These are phyloP conservation scores for Xanthoconium separans DNA, from an alignment of 1,284 basidiomycete species.

Conservation along the genomic window DNA sequence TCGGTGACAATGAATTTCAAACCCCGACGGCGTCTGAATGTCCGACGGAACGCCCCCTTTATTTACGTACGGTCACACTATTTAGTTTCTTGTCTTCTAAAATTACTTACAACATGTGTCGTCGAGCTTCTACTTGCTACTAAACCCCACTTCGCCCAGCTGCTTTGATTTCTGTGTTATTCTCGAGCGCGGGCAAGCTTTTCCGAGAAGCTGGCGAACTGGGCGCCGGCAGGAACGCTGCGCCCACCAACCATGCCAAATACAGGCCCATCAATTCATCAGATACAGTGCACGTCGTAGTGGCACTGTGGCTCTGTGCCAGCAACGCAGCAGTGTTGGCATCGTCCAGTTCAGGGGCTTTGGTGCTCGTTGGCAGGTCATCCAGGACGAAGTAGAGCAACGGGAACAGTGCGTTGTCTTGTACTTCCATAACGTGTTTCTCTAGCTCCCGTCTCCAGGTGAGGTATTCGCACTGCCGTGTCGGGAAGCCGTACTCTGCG, in stretches of 20 bases:
- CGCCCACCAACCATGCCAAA: conserved; percentile 91
- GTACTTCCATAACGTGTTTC: conserved; percentile 89
- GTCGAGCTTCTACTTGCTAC: not conserved
- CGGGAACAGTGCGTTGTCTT: conserved; percentile 98
- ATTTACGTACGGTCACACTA: too few relatives aligned
- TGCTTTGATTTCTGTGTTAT: conserved; percentile 37
- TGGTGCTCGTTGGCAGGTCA: conserved; percentile 95
- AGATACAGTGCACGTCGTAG: conserved; percentile 66
- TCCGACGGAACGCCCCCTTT: not conserved
- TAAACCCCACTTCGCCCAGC: conserved; percentile 49
- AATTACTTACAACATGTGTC: too few relatives aligned
- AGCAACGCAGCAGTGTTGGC: conserved; percentile 70
- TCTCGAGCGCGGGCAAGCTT: conserved; percentile 43
- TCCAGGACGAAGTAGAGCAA: conserved; percentile 96
- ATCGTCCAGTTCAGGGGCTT: conserved; percentile 91
- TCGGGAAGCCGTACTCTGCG: conserved; percentile 78
- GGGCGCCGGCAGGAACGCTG: conserved; percentile 81
- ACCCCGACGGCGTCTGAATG: not conserved
- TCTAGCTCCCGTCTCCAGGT: conserved; percentile 92
- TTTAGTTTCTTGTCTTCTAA: too few relatives aligned
- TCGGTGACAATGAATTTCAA: not conserved
- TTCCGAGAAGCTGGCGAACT: conserved; percentile 38
- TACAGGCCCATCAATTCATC: conserved; percentile 83
- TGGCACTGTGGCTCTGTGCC: conserved; percentile 43
- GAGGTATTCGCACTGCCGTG: conserved; percentile 84